These are phyloP conservation scores for Taiwanofungus camphoratus DNA, from an alignment of 1,284 basidiomycete genomes.

Conservation along the genomic window DNA sequence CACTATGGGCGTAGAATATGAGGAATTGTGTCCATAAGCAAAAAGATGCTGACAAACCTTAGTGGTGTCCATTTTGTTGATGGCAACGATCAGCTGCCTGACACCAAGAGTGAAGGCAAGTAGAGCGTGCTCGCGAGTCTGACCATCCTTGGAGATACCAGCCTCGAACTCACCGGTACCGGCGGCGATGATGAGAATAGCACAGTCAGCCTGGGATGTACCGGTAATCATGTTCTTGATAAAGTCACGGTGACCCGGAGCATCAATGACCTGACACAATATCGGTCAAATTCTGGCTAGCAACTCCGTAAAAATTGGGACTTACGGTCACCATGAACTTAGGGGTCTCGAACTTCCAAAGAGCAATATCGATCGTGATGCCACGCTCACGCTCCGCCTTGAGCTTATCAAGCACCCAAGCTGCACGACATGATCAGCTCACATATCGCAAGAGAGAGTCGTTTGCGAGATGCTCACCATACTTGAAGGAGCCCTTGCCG, in stretches of 20 bases:
- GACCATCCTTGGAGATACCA: slow-evolving; percentile 99
- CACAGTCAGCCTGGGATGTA: slow-evolving; percentile 99
- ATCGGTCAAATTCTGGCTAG: slow-evolving; percentile 3
- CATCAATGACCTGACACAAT: slow-evolving; percentile 80
- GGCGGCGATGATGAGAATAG: slow-evolving; percentile 98
- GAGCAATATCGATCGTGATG: slow-evolving; percentile 99
- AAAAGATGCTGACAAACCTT: slow-evolving; percentile 54
- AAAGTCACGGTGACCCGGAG: slow-evolving; percentile 99
- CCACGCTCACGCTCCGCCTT: slow-evolving; percentile 99
- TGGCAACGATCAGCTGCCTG: slow-evolving; percentile 98
- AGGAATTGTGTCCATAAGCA: slow-evolving; percentile 9
- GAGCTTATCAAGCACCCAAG: slow-evolving; percentile 99
- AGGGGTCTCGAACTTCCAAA: slow-evolving; percentile 99
- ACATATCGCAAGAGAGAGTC: slow-evolving; percentile 10
- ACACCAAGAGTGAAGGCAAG: slow-evolving; percentile 99
- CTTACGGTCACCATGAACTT: slow-evolving; percentile 84
- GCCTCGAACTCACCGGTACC: slow-evolving; percentile 99
- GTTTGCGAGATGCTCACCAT: slow-evolving; percentile 53
- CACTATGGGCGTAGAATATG: slow-evolving; percentile 49
- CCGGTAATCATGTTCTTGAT: slow-evolving; percentile 99
- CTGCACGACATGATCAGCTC: slow-evolving; percentile 38
- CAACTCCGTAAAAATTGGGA: slow-evolving; percentile 13
- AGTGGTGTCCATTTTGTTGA: slow-evolving; percentile 99
- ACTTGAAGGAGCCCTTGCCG: slow-evolving; percentile 99
- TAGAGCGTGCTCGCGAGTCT: slow-evolving; percentile 99